Base-by-base conservation (phyloP, 1,284 basidiomycete species). In the Trichosporon ovoides region DNA sequence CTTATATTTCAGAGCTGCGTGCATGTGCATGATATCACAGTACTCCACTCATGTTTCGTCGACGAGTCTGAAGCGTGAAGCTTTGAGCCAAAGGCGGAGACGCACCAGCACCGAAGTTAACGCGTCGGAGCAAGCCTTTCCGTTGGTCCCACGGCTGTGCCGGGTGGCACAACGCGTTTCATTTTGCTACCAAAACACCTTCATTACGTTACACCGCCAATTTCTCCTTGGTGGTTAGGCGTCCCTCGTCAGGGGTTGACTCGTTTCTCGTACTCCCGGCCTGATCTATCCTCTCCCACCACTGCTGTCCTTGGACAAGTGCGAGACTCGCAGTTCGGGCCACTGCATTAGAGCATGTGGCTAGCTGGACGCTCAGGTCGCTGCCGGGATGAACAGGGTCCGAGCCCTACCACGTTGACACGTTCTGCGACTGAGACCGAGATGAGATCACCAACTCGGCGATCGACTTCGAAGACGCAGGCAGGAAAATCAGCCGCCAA, bases 11-110 rank as follows among this genome's bases (percentile, higher is more conserved):
- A 40, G 38, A 40, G 5, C n/a, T n/a, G 19, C 7, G 34, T 9
- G 34, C 9, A 35, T 24, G 28, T 46, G 38, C 40, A 14, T 11
- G 22, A 46, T 16, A 11, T 46, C 40, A 22, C 38, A 46, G n/a
- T n/a, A 9, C 43, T 48, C 43, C 43, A 28, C 43, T 28, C 24
- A 9, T 16, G 43, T 48, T 28, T 48, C 22, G 43, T 48, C 43
- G 24, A 48, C 24, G 28, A 28, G 22, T 46, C 40, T 46, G 40
- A 22, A 16, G 16, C 14, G 24, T 31, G 43, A 48, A 48, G 43
- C 43, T 48, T 22, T 48, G 43, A 48, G 43, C 43, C 43, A 31
- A 48, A 48, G 24, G 43, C 43, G 43, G 43, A 48, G 43, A 48
- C 24, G 43, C 43, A 28, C 28, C 24, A 48, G 5, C 28, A 31